These are phyloP conservation scores for Talinum fruticosum DNA, from an alignment of 148 eudicot genomes.

Conservation along the genomic window DNA sequence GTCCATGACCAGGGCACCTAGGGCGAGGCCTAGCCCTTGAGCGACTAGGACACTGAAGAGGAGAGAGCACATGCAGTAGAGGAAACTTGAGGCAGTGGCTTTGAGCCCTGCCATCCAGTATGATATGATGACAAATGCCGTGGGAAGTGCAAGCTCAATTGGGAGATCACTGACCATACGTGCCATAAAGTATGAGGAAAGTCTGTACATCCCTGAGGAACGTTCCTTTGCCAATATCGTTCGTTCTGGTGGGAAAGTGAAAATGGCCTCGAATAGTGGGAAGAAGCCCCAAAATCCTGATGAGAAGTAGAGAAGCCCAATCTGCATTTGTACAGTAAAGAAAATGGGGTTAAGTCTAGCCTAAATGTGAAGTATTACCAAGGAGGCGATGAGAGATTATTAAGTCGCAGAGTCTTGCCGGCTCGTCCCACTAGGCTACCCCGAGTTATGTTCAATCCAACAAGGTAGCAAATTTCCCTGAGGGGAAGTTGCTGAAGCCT, in stretches of 20 bases:
- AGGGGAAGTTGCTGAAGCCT: too few species aligned
- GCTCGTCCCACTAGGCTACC: too few species aligned
- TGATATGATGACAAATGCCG: conserved; percentile 42
- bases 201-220: conserved; percentile 77
- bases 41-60: conserved; percentile 54
- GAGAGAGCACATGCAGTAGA: conserved; percentile 37
- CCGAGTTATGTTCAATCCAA: too few species aligned
- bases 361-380: too few species aligned
- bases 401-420: too few species aligned
- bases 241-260: conserved; percentile 78
- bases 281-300: conserved; percentile 75
- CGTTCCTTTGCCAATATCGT: conserved; percentile 64
- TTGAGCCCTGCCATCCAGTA: conserved; percentile 87
- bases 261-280: conserved; percentile 67
- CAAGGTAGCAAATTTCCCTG: too few species aligned
- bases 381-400: too few species aligned
- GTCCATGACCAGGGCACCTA: conserved; percentile 75
- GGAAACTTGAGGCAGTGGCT: conserved; percentile 34
- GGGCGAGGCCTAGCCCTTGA: conserved; percentile 80
- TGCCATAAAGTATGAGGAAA: conserved; percentile 72
- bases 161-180: conserved; percentile 57
- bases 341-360: neutral
- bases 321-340: conserved; percentile 28
- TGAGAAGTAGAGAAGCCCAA: conserved; percentile 71
- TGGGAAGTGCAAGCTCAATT: conserved; percentile 76